These are phyloP conservation scores for Artemisia argyi DNA, from an alignment of 129 eudicot genomes.

Conservation along the genomic window DNA sequence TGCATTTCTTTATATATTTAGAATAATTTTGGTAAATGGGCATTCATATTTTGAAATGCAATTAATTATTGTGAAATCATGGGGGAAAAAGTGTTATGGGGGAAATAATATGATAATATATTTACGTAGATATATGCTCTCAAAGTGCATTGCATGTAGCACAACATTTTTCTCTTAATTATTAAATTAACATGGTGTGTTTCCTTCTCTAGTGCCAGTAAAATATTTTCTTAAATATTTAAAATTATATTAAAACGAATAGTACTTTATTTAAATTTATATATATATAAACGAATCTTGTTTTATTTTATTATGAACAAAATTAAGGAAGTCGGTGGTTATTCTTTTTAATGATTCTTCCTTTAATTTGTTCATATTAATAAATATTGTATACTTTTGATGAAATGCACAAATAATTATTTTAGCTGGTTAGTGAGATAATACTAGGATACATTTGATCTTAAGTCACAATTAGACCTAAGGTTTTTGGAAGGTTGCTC, in stretches of 20 bases:
- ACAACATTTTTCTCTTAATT: background rate
- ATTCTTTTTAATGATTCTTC: background rate
- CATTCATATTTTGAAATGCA: background rate
- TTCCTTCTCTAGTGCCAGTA: constrained; percentile 11
- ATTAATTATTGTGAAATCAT: background rate
- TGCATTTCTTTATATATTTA: background rate
- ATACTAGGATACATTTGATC: too few relatives aligned
- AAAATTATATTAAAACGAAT: background rate
- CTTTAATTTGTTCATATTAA: background rate
- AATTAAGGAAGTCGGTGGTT: constrained; percentile 24
- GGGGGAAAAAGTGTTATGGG: background rate
- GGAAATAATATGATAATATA: background rate
- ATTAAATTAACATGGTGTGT: constrained; percentile 29
- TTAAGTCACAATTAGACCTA: too few relatives aligned
- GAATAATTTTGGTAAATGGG: background rate
- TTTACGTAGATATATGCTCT: background rate
- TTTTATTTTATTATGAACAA: background rate
- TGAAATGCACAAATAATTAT: too few relatives aligned
- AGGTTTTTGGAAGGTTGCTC: too few relatives aligned
- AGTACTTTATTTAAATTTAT: background rate
- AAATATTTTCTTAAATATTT: background rate
- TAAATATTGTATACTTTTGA: background rate
- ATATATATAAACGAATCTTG: constrained; percentile 13
- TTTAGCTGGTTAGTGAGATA: too few relatives aligned
- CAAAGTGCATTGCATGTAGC: constrained; percentile 30